These are phyloP conservation scores for Sarocladiaceae sp. DNA, from an alignment of 2,329 filamentous ascomycete genomes.

Conservation along the genomic window DNA sequence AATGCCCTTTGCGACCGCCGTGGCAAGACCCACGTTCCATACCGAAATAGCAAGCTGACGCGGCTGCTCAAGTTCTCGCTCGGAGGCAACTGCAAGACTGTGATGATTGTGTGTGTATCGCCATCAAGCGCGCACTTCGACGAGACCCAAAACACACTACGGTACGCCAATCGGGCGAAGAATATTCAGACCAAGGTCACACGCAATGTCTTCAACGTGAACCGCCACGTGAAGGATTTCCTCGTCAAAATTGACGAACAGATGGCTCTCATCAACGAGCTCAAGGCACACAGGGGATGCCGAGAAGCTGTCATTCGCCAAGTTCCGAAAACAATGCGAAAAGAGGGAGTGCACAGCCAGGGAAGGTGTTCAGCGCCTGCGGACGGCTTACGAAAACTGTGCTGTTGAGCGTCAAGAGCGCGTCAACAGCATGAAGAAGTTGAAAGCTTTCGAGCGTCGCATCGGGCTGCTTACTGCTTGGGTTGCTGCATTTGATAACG, in stretches of 20 bases:
- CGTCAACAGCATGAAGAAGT: constrained; percentile 72
- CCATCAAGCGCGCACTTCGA: constrained; percentile 96
- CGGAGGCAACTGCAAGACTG: constrained; percentile 96
- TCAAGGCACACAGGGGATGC: constrained; percentile 90
- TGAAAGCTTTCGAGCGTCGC: constrained; percentile 77
- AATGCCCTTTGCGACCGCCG: constrained; percentile 93
- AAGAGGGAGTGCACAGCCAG: constrained; percentile 73
- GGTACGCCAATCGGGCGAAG: constrained; percentile 96
- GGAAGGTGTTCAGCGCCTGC: constrained; percentile 77
- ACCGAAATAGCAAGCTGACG: constrained; percentile 96
- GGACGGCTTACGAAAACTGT: constrained; percentile 79
- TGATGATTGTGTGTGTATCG: constrained; percentile 99
- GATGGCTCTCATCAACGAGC: constrained; percentile 92
- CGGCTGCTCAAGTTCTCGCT: constrained; percentile 94
- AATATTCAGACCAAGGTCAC: constrained; percentile 99
- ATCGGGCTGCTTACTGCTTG: constrained; percentile 85
- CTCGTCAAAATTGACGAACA: constrained; percentile 99
- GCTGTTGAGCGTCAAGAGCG: constrained; percentile 74
- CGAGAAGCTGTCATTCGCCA: constrained; percentile 75
- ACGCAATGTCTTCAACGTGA: constrained; percentile 98
- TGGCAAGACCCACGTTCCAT: constrained; percentile 91
- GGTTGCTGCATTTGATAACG: constrained; percentile 85
- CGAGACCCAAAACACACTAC: constrained; percentile 95
- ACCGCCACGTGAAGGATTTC: constrained; percentile 98
- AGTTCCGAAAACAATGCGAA: constrained; percentile 86